These are phyloP conservation scores for Mycena galericulata DNA, from an alignment of 768 basidiomycete species.

Conservation along the genomic window DNA sequence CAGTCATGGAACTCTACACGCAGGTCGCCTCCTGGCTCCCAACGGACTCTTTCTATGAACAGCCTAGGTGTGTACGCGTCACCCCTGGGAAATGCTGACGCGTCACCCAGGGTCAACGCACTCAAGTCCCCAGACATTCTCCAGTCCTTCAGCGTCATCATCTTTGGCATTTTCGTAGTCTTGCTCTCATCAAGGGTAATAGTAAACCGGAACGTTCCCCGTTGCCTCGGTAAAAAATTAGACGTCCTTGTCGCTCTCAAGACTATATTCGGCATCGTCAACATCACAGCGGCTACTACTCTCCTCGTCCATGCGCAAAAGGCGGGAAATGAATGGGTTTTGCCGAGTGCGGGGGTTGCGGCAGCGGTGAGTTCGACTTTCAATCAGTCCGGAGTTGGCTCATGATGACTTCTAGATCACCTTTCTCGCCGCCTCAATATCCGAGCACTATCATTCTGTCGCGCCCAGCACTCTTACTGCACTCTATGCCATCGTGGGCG, in stretches of 20 bases:
- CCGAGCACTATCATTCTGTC: conserved; percentile 23
- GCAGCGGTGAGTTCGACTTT: conserved; percentile 8
- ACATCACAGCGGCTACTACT: neutral
- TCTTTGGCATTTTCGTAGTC: neutral
- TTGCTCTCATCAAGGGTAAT: neutral
- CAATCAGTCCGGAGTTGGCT: neutral
- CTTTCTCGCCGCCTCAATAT: conserved; percentile 7
- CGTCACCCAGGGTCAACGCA: neutral
- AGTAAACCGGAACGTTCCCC: neutral
- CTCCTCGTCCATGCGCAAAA: neutral
- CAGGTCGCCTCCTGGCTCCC: too few species aligned
- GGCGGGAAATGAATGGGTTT: neutral
- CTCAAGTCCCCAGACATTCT: neutral
- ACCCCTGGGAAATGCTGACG: too few species aligned
- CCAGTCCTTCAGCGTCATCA: neutral
- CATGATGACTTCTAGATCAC: neutral
- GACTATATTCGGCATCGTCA: neutral
- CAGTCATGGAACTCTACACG: too few species aligned
- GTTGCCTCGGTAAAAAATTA: neutral
- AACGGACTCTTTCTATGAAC: too few species aligned
- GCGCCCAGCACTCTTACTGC: conserved; percentile 16
- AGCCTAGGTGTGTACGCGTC: too few species aligned
- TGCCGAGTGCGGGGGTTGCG: neutral
- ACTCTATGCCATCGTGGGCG: conserved; percentile 2
- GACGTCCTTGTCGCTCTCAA: conserved; percentile 1